A percentile compares a stretch with the other conserved stretches of the same genome.
Evolutionary conservation across 1,284 basidiomycete species (phyloP).

Genomic region (Ganoderma leucocontextum): DNA sequence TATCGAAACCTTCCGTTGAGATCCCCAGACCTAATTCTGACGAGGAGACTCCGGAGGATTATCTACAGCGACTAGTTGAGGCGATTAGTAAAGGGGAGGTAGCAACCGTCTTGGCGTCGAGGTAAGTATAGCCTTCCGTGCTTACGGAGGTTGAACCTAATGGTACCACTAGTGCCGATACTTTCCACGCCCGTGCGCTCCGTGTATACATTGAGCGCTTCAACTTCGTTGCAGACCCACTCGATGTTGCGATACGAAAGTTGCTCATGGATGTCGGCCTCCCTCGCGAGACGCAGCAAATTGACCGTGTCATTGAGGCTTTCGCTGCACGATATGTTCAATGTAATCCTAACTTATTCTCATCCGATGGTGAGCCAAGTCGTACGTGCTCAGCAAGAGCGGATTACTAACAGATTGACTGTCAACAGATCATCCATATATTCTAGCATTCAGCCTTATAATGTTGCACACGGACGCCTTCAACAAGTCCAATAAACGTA

Average conservation of each 20-base stretch:
- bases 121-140: constrained; percentile 52
- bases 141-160: background rate
- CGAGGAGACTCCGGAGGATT: constrained; percentile 76
- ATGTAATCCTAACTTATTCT: constrained; percentile 88
- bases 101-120: constrained; percentile 81
- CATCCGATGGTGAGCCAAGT: constrained; percentile 69
- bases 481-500: constrained; percentile 96
- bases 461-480: constrained; percentile 99
- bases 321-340: constrained; percentile 88
- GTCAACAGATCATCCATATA: constrained; percentile 88
- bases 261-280: constrained; percentile 92
- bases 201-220: constrained; percentile 81
- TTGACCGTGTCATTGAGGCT: constrained; percentile 96
- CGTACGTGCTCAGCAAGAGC: background rate
- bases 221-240: constrained; percentile 82
- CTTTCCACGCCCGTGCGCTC: constrained; percentile 79
- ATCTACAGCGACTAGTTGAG: constrained; percentile 68
- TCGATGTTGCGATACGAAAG: constrained; percentile 93
- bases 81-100: constrained; percentile 81
- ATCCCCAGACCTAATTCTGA: constrained; percentile 60
- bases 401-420: background rate
- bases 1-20: constrained; percentile 52
- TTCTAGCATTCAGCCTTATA: constrained; percentile 96
- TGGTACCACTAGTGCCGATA: constrained; percentile 65
- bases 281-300: constrained; percentile 97